Evolutionary conservation across 1,284 basidiomycete species (phyloP).

Genomic region (Tilletia caries): DNA sequence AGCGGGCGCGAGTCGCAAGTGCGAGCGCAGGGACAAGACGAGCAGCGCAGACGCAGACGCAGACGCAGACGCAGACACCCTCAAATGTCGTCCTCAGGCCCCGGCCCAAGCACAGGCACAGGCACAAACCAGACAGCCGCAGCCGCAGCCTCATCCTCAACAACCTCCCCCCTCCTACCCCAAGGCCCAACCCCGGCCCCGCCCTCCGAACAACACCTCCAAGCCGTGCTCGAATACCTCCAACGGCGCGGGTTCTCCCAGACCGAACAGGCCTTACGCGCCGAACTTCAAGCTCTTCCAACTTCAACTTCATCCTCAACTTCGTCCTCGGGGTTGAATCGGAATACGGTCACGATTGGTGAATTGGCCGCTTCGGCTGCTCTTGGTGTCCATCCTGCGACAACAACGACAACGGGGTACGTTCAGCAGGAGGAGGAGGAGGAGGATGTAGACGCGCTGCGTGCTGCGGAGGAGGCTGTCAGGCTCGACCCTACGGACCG

Average conservation of each 20-base stretch:
- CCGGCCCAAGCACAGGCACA: neutral
- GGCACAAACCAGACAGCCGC: neutral
- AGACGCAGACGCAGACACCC: too few species aligned
- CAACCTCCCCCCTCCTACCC: neutral
- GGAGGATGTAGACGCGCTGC: neutral
- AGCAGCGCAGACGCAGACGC: neutral
- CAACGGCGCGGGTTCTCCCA: constrained; percentile 73
- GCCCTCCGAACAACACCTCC: neutral
- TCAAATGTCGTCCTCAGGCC: neutral
- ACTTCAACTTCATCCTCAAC: neutral
- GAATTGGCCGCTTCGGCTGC: neutral
- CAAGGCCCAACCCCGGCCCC: constrained; percentile 6
- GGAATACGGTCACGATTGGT: neutral
- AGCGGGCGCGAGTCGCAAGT: neutral
- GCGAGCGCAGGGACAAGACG: neutral
- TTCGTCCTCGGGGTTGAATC: neutral
- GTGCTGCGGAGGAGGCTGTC: constrained; percentile 69
- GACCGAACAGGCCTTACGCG: constrained; percentile 71
- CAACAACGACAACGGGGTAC: neutral
- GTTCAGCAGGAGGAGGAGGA: neutral
- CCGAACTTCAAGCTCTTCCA: constrained; percentile 61
- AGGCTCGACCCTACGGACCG: constrained; percentile 83
- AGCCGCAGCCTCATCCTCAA: neutral
- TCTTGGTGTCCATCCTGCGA: neutral
- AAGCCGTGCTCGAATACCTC: constrained; percentile 75